phyloP scores from a whole-genome alignment of 192 early-diverging fungal genomes.

The Coemansia sp. region DNA sequence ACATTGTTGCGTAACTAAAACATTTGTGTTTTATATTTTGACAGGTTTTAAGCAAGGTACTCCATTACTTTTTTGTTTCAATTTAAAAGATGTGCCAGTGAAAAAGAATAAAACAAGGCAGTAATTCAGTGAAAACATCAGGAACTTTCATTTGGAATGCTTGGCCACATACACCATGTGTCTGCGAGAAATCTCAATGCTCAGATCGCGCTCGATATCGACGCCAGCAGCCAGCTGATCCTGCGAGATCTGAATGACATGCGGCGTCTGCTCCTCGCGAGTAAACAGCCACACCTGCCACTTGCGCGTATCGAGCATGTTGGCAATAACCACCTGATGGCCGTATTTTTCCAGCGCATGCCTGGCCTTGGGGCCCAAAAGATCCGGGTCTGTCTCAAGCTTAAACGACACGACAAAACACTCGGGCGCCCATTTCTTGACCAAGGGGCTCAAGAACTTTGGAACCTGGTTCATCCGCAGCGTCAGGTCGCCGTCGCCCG shows the following conservation, averaged over 20 bases:
- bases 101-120: not conserved
- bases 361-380: constrained; percentile 79
- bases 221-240: constrained; percentile 17
- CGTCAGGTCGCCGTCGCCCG: constrained; percentile 76
- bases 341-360: constrained; percentile 80
- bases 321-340: constrained; percentile 97
- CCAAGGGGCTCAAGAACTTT: constrained; percentile 90
- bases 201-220: constrained; percentile 46
- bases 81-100: not conserved
- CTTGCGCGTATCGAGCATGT: constrained; percentile 88
- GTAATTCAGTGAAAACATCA: not conserved
- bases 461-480: constrained; percentile 94
- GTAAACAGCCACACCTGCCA: constrained; percentile 65
- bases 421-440: constrained; percentile 84
- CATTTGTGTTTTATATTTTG: not conserved
- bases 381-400: constrained; percentile 84
- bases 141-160: not conserved
- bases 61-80: no score
- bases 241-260: constrained; percentile 29
- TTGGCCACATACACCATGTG: constrained; percentile 20
- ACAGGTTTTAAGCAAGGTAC: no score
- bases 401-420: constrained; percentile 97
- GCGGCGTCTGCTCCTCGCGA: constrained; percentile 23
- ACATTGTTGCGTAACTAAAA: not conserved
- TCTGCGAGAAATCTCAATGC: constrained; percentile 33